phyloP scores from a whole-genome alignment of 2,329 filamentous ascomycete species.

The Colletotrichum magnum region DNA sequence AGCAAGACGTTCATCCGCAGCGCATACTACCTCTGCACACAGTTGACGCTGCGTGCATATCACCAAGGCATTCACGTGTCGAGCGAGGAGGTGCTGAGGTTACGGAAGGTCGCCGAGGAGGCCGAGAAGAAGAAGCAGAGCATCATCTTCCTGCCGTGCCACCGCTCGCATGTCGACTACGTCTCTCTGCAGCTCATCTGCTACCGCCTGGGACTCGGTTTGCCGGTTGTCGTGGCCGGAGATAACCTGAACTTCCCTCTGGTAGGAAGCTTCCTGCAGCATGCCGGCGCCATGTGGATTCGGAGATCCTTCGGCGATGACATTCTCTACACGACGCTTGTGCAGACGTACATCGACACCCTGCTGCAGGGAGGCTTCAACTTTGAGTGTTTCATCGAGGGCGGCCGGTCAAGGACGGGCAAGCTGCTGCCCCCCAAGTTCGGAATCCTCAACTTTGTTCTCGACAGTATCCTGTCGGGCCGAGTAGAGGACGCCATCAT shows the following conservation, averaged over 20 bases:
- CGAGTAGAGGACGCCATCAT: constrained; percentile 92
- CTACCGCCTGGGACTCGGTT: constrained; percentile 88
- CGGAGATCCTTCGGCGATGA: constrained; percentile 93
- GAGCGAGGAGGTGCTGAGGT: constrained; percentile 88
- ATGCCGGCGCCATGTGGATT: constrained; percentile 98
- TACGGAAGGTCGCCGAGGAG: constrained; percentile 85
- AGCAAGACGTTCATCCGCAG: constrained; percentile 92
- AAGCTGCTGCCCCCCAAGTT: constrained; percentile 96
- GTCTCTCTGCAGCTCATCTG: constrained; percentile 96
- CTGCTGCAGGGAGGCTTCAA: constrained; percentile 92
- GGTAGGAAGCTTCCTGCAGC: constrained; percentile 90
- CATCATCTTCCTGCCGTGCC: constrained; percentile 95
- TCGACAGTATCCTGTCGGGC: constrained; percentile 91
- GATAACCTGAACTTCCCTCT: constrained; percentile 97
- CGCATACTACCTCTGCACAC: constrained; percentile 90
- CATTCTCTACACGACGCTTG: constrained; percentile 89
- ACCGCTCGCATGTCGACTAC: constrained; percentile 96
- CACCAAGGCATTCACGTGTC: constrained; percentile 98
- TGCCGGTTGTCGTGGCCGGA: constrained; percentile 93
- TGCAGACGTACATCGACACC: constrained; percentile 96
- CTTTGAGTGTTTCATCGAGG: constrained; percentile 98
- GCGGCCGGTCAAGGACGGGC: constrained; percentile 90
- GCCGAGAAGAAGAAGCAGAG: constrained; percentile 92
- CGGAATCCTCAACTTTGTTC: constrained; percentile 90
- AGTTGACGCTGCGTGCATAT: constrained; percentile 92